These are phyloP conservation scores for Aristolochia californica DNA, from an alignment of 164 flowering plant genomes.

Conservation along the genomic window DNA sequence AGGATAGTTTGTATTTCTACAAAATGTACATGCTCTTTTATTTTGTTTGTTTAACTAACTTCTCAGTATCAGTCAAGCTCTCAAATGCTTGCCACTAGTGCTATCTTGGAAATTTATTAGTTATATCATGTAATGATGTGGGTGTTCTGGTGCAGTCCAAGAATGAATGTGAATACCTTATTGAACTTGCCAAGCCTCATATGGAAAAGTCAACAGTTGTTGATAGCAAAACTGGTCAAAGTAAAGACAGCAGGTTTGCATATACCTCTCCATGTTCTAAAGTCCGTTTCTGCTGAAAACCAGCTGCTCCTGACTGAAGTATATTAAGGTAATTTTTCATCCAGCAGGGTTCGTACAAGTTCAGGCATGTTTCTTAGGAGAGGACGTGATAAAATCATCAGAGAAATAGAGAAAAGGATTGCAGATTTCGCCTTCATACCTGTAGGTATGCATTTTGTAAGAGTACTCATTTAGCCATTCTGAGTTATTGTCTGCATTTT, in stretches of 20 bases:
- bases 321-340: constrained; percentile 6
- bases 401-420: constrained; percentile 71
- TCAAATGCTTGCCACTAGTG: no score
- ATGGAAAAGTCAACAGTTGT: constrained; percentile 87
- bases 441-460: constrained; percentile 42
- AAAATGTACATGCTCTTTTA: no score
- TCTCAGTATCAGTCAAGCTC: no score
- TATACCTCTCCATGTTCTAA: background rate
- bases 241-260: constrained; percentile 77
- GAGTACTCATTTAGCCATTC: background rate
- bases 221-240: constrained; percentile 75
- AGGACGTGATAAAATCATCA: constrained; percentile 60
- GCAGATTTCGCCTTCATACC: constrained; percentile 90
- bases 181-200: constrained; percentile 65
- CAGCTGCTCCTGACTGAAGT: no score
- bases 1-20: no score
- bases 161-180: constrained; percentile 81
- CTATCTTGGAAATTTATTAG: background rate
- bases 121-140: background rate
- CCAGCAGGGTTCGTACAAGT: constrained; percentile 82
- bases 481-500: no score
- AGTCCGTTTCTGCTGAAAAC: no score
- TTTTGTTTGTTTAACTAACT: no score
- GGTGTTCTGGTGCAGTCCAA: constrained; percentile 44
- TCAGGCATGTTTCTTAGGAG: constrained; percentile 76